Base-by-base conservation (phyloP, 345 rosid genomes). In the Citrus cavaleriei region DNA sequence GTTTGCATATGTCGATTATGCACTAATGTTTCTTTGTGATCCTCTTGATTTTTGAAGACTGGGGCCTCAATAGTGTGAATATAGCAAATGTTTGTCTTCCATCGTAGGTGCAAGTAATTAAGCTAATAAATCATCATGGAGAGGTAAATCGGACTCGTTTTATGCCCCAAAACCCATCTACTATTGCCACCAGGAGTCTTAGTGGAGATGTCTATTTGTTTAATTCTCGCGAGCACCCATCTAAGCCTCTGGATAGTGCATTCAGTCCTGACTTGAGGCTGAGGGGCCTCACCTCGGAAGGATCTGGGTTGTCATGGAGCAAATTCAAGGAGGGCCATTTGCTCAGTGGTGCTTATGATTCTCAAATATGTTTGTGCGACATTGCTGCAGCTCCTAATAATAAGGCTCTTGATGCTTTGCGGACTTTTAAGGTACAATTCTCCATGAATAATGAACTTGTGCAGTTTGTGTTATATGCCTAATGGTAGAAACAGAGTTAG, bases 321-420 rank as follows among this genome's bases (percentile, higher is more conserved):
- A 94, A 88, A 88, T 94, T 92, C 83, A 97, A 91, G 91, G 85
- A 87, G 59, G 99, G 98, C n/a, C 93, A 94, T 86, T 80, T 97
- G 83, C 95, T 97, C 22, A 97, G 99, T 76, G 98, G 98, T 66
- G 92, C 98, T 73, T 98, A 94, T 84, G 99, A 97, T 81, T 93
- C 98, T 75, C 99, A 97, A 85, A 93, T 97, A 79, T 97, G 99
- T 82, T 78, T 94, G 80, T 97, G 99, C 98, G 99, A 94, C 81
- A 88, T 91, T 67, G 92, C 89, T 75, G 89, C 88, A 16, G 78
- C 93, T 59, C 95, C 95, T 9, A 92, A 91, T 81, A 97, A 92
- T 84, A 93, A 89, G 83, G 14, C 85, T 73, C 91, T 97, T 5
- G 98, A 97, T 78, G 99, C 99, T 73, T 90, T 80, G 83, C 95